These are phyloP conservation scores for Exophiala sideris DNA, from an alignment of 2,329 filamentous ascomycete species.

Conservation along the genomic window DNA sequence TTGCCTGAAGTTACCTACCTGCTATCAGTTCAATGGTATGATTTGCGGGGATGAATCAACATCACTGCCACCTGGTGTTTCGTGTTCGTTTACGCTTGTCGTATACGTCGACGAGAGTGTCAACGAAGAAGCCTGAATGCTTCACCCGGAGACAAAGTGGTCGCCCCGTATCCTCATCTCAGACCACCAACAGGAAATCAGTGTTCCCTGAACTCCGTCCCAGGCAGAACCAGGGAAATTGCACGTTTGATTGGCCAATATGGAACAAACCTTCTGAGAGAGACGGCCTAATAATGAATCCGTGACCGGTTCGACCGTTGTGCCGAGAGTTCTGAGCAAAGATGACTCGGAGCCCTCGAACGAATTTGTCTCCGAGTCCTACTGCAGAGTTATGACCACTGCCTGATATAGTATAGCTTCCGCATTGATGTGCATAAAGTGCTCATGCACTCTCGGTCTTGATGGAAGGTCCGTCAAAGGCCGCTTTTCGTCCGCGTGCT, in stretches of 20 bases:
- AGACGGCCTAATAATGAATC: background rate
- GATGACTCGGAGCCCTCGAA: background rate
- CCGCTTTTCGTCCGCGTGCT: background rate
- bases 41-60: too few relatives aligned
- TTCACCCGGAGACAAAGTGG: background rate
- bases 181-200: too few relatives aligned
- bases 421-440: background rate
- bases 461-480: background rate
- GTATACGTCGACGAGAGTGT: too few relatives aligned
- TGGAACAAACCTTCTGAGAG: background rate
- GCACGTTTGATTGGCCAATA: background rate
- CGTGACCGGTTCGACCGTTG: background rate
- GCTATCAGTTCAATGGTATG: too few relatives aligned
- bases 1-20: too few relatives aligned
- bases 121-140: background rate
- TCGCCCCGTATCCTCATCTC: background rate
- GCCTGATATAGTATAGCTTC: background rate
- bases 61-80: too few relatives aligned
- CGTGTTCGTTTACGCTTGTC: too few relatives aligned
- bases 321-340: background rate
- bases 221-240: slow-evolving; percentile 1
- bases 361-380: background rate
- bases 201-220: background rate
- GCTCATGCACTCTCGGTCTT: background rate
- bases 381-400: background rate